A percentile compares a stretch with the other conserved stretches of the same genome.
Evolutionary conservation across 2,329 filamentous ascomycete species (phyloP).

Genomic region (Pestalotiopsis fici): DNA sequence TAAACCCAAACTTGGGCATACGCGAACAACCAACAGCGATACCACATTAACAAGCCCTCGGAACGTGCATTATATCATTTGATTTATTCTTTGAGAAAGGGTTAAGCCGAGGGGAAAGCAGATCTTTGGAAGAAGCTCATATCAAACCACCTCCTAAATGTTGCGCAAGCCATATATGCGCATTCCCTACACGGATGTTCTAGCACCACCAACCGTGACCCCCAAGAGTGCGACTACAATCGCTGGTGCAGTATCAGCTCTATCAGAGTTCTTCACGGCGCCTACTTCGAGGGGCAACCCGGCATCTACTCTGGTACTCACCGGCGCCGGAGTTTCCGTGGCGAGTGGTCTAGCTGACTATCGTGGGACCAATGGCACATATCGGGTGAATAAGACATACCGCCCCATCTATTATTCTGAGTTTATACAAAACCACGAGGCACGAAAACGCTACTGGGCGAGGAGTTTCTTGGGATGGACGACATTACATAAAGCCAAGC

Average conservation of each 20-base stretch:
- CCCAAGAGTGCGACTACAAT: slow-evolving; percentile 71
- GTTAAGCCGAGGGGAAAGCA: background rate
- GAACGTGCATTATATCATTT: background rate
- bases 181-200: slow-evolving; percentile 85
- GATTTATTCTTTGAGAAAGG: background rate
- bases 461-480: slow-evolving; percentile 93
- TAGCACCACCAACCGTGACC: slow-evolving; percentile 74
- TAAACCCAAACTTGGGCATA: background rate
- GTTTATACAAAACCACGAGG: slow-evolving; percentile 79
- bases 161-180: slow-evolving; percentile 75
- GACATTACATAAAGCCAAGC: slow-evolving; percentile 73
- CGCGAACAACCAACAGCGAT: background rate
- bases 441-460: slow-evolving; percentile 93
- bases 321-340: slow-evolving; percentile 91
- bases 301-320: slow-evolving; percentile 52
- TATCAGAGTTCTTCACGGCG: slow-evolving; percentile 74
- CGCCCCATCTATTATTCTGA: slow-evolving; percentile 92
- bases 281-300: slow-evolving; percentile 52
- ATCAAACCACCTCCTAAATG: background rate
- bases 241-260: slow-evolving; percentile 73
- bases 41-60: background rate
- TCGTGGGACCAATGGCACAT: slow-evolving; percentile 85
- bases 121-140: background rate
- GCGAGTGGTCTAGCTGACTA: slow-evolving; percentile 94
- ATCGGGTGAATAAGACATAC: slow-evolving; percentile 87